Base-by-base conservation (phyloP, 768 basidiomycete species). In the Trametes cingulata region DNA sequence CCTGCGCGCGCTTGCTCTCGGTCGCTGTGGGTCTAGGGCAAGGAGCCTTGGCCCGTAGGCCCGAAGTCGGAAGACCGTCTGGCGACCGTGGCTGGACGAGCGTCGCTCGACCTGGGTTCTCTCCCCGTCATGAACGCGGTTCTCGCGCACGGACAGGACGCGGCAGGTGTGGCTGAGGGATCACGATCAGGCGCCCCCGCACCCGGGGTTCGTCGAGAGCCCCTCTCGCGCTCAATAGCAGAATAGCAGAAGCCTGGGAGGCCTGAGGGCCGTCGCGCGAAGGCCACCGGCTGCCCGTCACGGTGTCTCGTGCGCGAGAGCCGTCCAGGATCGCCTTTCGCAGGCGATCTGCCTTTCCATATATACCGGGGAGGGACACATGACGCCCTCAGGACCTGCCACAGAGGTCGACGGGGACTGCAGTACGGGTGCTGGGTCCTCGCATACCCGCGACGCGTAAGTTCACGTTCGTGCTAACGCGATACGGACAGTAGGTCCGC, bases 291-390 rank as follows among this genome's bases (percentile, higher is more conserved):
- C 24, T 14, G 50, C 50, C 50, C 35, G 37, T 35, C n/a, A 35
- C 50, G 35, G 50, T 51, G 50, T 19, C 39, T n/a, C 37, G 17
- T 41, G 51, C 51, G n/a, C 56, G 42, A 49, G 56, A 49, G 13
- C 56, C 47, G 56, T 49, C 55, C 55, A 24, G 52, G 10, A 20
- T 12, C 52, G 25, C 15, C 15, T 7, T 47, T 47, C 56, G 14
- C 24, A 39, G 37, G 37, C 39, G 56, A 57, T 49, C 56, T n/a
- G 36, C 56, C 56, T 47, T 57, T 19, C 55, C 46, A 39, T 39
- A 40, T 47, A 40, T 29, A 24, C 37, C 36, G 55, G 37, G 39
- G 25, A 24, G 17, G 33, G 55, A 8, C 56, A 49, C 47, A 41
- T 57, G 56, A 57, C 39, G 56, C 37, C 20, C 27, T 8, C 37